These are phyloP conservation scores for Striga asiatica DNA, from an alignment of 257 asterid genomes.

Conservation along the genomic window DNA sequence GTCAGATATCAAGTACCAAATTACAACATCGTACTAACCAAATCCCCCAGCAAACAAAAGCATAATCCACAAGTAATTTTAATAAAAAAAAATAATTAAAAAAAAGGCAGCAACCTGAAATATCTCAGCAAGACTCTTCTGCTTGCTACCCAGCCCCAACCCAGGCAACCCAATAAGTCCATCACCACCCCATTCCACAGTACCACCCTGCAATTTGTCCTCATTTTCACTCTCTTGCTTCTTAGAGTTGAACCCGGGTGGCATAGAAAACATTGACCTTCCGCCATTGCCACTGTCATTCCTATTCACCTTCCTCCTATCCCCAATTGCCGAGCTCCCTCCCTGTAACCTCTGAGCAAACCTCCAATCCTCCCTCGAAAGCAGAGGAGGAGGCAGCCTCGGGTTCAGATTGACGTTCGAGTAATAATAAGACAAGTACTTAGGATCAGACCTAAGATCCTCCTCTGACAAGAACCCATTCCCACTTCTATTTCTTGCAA, in stretches of 20 bases:
- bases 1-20: background rate
- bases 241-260: slow-evolving; percentile 55
- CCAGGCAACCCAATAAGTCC: slow-evolving; percentile 96
- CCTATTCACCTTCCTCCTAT: slow-evolving; percentile 70
- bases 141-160: slow-evolving; percentile 65
- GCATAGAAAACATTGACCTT: slow-evolving; percentile 49
- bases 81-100: no score
- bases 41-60: background rate
- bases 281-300: slow-evolving; percentile 49
- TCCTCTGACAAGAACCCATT: slow-evolving; percentile 76
- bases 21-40: background rate
- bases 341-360: slow-evolving; percentile 77
- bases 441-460: slow-evolving; percentile 93
- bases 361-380: slow-evolving; percentile 93
- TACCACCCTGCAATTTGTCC: slow-evolving; percentile 46
- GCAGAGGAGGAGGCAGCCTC: slow-evolving; percentile 92
- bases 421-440: slow-evolving; percentile 75
- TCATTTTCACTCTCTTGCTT: slow-evolving; percentile 43
- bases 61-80: background rate
- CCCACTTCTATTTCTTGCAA: slow-evolving; percentile 36
- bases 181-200: slow-evolving; percentile 90
- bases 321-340: slow-evolving; percentile 81
- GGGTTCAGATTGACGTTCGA: slow-evolving; percentile 87
- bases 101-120: slow-evolving; percentile 48
- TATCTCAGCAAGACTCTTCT: slow-evolving; percentile 80